Base-by-base conservation (phyloP, 2,329 filamentous ascomycete genomes). In the Fusarium euwallaceae region DNA sequence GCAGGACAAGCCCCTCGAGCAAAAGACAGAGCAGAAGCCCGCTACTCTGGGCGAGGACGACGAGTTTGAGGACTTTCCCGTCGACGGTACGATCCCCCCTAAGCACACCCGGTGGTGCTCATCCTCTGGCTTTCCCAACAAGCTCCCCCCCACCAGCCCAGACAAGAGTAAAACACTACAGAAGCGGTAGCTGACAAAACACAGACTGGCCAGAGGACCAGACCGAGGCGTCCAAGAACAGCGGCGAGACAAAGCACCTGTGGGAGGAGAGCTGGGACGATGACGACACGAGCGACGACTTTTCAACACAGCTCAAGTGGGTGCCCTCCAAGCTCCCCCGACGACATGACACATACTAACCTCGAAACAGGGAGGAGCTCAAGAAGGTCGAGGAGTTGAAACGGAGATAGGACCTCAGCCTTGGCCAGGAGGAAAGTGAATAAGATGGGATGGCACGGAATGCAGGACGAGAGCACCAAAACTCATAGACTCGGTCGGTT, bases 201-300 rank as follows among this genome's bases (percentile, higher is more conserved):
- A 2, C 78, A 97, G 97, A 98, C 85, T 99, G 97, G 97, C 88
- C 92, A 63, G 92, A 95, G 83, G 95, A 98, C 81, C 95, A 98
- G 81, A 94, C 94, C 71, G 95, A 98, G 82, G 93, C 92, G 66
- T 93, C 93, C 67, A 88, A 89, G 80, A 91, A 88, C 71, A 91
- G 87, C 78, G 92, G 92, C 80, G 90, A 92, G 70, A 88, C 87
- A 74, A 86, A 89, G 83, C 95, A 98, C 86, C 88, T 99, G 64
- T 99, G 97, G 97, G 97, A 99, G 85, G 97, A 99, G 88, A 98
- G 95, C 88, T 99, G 97, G 97, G 97, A 99, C 82, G 97, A 99
- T 81, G 96, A 98, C 83, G 97, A 98, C 85, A 97, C 95, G 76
- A 97, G 90, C 80, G 97, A 99, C 82, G 97, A 99, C 81, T 99